A percentile compares a stretch with the other conserved stretches of the same genome.
These are phyloP conservation scores for Aspergillus versicolor DNA, from an alignment of 2,329 filamentous ascomycete genomes.

Conservation along the genomic window DNA sequence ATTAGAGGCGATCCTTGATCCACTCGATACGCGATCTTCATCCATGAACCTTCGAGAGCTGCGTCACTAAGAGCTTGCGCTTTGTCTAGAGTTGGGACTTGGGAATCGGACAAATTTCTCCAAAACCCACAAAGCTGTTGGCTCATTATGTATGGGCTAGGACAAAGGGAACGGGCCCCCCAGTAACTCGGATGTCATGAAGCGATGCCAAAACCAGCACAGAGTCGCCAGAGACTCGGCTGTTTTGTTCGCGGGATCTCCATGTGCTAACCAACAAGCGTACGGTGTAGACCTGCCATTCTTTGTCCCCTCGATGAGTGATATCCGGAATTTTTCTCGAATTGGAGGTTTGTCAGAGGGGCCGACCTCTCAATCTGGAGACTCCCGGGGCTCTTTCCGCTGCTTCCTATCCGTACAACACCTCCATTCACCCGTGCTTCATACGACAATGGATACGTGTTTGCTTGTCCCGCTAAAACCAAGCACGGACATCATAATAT, in stretches of 20 bases:
- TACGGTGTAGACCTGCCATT: neutral
- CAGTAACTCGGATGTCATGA: neutral
- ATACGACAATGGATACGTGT: neutral
- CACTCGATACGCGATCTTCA: constrained; percentile 3
- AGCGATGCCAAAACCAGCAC: too few species aligned
- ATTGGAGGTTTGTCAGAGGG: constrained; percentile 8
- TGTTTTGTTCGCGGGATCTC: neutral
- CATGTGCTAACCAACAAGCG: neutral
- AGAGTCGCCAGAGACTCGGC: neutral
- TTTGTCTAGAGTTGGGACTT: neutral
- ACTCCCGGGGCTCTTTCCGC: too few species aligned
- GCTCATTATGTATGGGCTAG: neutral
- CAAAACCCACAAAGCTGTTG: neutral
- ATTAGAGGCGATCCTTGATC: constrained; percentile 10
- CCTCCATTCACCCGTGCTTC: too few species aligned
- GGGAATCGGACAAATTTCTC: neutral
- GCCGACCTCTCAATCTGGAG: too few species aligned
- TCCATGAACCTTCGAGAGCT: neutral
- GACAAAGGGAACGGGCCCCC: neutral
- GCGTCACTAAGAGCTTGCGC: neutral
- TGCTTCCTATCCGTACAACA: too few species aligned
- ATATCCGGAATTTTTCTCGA: constrained; percentile 7
- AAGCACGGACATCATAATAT: neutral
- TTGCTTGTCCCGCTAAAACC: neutral
- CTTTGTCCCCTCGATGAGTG: neutral